Base-by-base conservation (phyloP, 257 asterid genomes). In the Oldenlandia corymbosa region DNA sequence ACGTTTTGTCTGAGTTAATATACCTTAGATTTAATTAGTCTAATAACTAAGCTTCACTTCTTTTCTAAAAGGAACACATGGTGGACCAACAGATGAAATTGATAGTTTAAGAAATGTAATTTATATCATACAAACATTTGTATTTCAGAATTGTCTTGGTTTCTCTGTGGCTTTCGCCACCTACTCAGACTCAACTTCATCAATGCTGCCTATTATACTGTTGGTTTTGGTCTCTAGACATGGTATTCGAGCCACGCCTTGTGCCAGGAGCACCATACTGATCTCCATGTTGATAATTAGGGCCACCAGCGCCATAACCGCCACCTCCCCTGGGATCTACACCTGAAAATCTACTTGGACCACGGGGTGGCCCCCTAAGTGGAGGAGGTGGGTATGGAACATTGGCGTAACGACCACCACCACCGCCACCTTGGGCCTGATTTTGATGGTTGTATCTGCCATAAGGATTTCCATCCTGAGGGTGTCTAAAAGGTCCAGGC, bases 121-220 rank as follows among this genome's bases (percentile, higher is more conserved):
- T n/a, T n/a, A n/a, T n/a, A n/a, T n/a, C n/a, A n/a, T n/a, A n/a
- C n/a, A n/a, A n/a, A n/a, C n/a, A n/a, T n/a, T n/a, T n/a, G n/a
- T n/a, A n/a, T n/a, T n/a, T n/a, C n/a, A n/a, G n/a, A n/a, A n/a
- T n/a, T n/a, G n/a, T n/a, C n/a, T n/a, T n/a, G n/a, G n/a, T n/a
- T n/a, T n/a, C n/a, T n/a, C n/a, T n/a, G n/a, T n/a, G n/a, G n/a
- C n/a, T n/a, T n/a, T n/a, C n/a, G n/a, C n/a, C n/a, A n/a, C n/a
- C 48, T 45, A 56, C 16, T 43, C 26, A 13, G 20, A 1, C 12
- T 14, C n/a, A 27, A 20, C 28, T 20, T 37, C 48, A 67, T 81
- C 78, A 88, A 60, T 91, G 96, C 79, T 79, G 96, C 98, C 96
- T 85, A n/a, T n/a, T n/a, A 68, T 86, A 83, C n/a, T 80, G 96